phyloP scores from a whole-genome alignment of 2,329 filamentous ascomycete species.

The Plenodomus biglobosus region DNA sequence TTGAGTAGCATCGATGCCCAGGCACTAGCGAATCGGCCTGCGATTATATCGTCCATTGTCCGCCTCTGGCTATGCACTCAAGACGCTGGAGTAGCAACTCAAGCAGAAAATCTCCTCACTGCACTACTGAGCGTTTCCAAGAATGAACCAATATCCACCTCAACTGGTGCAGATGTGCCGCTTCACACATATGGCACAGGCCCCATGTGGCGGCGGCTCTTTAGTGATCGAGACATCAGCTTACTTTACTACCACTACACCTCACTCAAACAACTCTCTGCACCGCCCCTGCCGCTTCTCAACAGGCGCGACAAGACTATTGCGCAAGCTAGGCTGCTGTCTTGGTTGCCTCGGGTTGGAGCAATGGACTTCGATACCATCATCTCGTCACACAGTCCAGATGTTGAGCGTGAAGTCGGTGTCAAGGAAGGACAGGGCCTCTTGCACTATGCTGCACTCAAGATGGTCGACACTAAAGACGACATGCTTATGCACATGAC shows the following conservation, averaged over 20 bases:
- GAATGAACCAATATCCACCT: conserved; percentile 46
- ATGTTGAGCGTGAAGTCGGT: conserved; percentile 52
- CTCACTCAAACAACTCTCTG: conserved; percentile 46
- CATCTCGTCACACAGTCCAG: conserved; percentile 53
- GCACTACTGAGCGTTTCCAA: conserved; percentile 54
- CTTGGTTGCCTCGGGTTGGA: conserved; percentile 58
- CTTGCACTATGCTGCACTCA: conserved; percentile 56
- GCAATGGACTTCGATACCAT: conserved; percentile 58
- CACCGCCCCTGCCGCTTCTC: conserved; percentile 39
- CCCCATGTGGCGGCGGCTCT: conserved; percentile 63
- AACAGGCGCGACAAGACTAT: conserved; percentile 59
- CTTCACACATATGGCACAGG: conserved; percentile 34
- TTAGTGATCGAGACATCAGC: conserved; percentile 62
- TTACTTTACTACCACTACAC: conserved; percentile 58
- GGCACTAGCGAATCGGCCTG: conserved; percentile 58
- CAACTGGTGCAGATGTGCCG: conserved; percentile 20
- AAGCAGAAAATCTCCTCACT: conserved; percentile 56
- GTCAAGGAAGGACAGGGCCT: conserved; percentile 45
- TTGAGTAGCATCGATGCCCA: conserved; percentile 56
- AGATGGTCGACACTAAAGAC: conserved; percentile 58
- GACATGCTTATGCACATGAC: conserved; percentile 64
- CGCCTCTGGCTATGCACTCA: conserved; percentile 60
- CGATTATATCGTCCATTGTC: conserved; percentile 58
- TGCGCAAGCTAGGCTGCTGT: conserved; percentile 62
- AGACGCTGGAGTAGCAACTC: conserved; percentile 58